These are phyloP conservation scores for Lolium multiflorum DNA, from an alignment of 176 grass and related monocot species.

Conservation along the genomic window DNA sequence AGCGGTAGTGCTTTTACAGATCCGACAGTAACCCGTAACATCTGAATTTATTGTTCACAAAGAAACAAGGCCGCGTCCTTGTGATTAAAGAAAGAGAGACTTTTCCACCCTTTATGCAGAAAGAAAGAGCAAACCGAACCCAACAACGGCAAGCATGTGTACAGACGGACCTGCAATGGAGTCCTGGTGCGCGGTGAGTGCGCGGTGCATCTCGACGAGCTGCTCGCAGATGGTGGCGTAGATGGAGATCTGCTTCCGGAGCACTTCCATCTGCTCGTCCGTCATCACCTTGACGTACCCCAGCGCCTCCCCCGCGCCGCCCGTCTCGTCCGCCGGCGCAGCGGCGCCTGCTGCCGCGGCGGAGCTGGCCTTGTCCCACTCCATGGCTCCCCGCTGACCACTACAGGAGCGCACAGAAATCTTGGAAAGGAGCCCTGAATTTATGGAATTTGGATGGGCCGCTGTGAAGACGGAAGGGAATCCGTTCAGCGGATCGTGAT, in stretches of 20 bases:
- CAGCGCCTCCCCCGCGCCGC: conserved; percentile 45
- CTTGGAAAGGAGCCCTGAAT: neutral
- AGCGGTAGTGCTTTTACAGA: neutral
- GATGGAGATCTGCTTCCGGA: conserved; percentile 96
- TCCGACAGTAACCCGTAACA: conserved; percentile 23
- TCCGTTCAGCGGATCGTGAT: neutral
- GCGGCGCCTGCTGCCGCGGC: neutral
- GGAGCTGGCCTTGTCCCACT: conserved; percentile 47
- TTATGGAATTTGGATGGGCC: neutral
- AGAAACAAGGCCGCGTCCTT: neutral
- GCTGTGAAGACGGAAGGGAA: conserved; percentile 29
- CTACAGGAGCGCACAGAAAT: conserved; percentile 2
- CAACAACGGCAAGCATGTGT: neutral
- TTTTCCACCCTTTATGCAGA: neutral
- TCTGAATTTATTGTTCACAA: conserved; percentile 6
- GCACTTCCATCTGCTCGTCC: conserved; percentile 94
- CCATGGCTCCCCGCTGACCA: conserved; percentile 26
- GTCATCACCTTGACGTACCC: conserved; percentile 94
- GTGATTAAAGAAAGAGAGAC: neutral
- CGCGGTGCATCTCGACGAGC: conserved; percentile 94
- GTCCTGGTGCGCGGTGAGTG: conserved; percentile 81
- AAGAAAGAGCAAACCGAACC: conserved; percentile 21
- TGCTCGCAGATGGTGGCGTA: conserved; percentile 98
- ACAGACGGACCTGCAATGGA: conserved; percentile 84
- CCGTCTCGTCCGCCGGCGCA: conserved; percentile 37